phyloP scores from a whole-genome alignment of 768 basidiomycete species.

The Leccinum longicurvipes region DNA sequence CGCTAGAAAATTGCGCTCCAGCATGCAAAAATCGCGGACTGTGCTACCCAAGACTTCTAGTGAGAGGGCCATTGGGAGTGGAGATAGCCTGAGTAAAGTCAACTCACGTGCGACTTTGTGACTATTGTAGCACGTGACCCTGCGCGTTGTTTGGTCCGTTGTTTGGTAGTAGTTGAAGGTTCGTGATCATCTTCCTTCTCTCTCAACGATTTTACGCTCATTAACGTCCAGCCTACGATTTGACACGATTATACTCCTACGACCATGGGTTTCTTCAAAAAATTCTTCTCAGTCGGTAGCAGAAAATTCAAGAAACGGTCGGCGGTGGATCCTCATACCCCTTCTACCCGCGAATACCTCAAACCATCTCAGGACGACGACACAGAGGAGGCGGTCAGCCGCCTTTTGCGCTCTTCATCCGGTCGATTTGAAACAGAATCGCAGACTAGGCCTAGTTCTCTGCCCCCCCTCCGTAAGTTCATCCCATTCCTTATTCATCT shows the following conservation, averaged over 20 bases:
- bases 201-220: constrained; percentile 21
- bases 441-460: constrained; percentile 51
- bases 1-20: constrained; percentile 71
- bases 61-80: constrained; percentile 19
- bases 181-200: background rate
- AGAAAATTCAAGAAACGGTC: constrained; percentile 54
- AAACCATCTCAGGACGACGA: constrained; percentile 39
- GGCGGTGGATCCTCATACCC: constrained; percentile 25
- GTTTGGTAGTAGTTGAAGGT: constrained; percentile 42
- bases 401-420: constrained; percentile 69
- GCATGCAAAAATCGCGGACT: constrained; percentile 76
- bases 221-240: constrained; percentile 31
- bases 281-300: constrained; percentile 64
- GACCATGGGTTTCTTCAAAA: constrained; percentile 74
- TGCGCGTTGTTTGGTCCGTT: constrained; percentile 34
- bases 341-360: constrained; percentile 17
- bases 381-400: constrained; percentile 39
- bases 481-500: background rate
- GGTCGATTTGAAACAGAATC: constrained; percentile 57
- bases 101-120: background rate
- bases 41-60: constrained; percentile 52
- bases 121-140: constrained; percentile 17
- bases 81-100: background rate
- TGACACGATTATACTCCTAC: constrained; percentile 20
- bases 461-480: constrained; percentile 70